A percentile compares a stretch with the other conserved stretches of the same genome.
These are phyloP conservation scores for Fomitopsis palustris DNA, from an alignment of 1,284 basidiomycete species.

Conservation along the genomic window DNA sequence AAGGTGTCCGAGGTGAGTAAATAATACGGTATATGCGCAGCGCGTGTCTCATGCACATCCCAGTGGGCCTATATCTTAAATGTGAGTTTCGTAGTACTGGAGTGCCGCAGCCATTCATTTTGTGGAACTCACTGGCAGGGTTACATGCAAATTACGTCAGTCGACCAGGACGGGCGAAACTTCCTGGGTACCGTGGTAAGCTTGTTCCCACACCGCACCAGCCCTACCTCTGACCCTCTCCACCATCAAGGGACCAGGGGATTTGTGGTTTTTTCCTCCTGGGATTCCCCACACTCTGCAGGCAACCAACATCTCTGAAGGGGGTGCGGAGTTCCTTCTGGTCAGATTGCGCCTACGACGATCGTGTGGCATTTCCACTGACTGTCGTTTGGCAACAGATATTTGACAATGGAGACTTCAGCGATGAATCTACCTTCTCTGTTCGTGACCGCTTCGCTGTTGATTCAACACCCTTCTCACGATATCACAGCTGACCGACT, in stretches of 20 bases:
- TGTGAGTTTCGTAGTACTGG: no score
- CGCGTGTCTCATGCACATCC: neutral
- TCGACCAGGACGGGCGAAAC: slow-evolving; percentile 60
- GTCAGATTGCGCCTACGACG: slow-evolving; percentile 31
- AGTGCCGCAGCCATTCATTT: no score
- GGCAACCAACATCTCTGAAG: slow-evolving; percentile 49
- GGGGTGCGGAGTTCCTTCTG: slow-evolving; percentile 68
- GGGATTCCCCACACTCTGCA: slow-evolving; percentile 58
- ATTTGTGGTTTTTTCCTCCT: slow-evolving; percentile 66
- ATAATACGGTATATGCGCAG: neutral
- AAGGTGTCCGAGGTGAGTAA: slow-evolving; percentile 53
- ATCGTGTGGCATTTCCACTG: neutral
- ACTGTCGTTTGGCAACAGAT: slow-evolving; percentile 34
- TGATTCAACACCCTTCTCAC: slow-evolving; percentile 4
- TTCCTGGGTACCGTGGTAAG: slow-evolving; percentile 48
- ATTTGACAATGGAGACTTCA: slow-evolving; percentile 63
- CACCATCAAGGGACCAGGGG: slow-evolving; percentile 29
- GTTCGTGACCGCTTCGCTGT: slow-evolving; percentile 26
- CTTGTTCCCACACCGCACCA: neutral
- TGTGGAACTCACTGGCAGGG: no score
- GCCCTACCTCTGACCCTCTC: neutral
- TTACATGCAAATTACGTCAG: slow-evolving; percentile 55
- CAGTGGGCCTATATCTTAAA: slow-evolving; percentile 68
- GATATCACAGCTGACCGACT: slow-evolving; percentile 53
- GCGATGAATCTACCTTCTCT: slow-evolving; percentile 66